Evolutionary conservation across 1,284 basidiomycete genomes (phyloP).

Genomic region (Malassezia yamatoensis): DNA sequence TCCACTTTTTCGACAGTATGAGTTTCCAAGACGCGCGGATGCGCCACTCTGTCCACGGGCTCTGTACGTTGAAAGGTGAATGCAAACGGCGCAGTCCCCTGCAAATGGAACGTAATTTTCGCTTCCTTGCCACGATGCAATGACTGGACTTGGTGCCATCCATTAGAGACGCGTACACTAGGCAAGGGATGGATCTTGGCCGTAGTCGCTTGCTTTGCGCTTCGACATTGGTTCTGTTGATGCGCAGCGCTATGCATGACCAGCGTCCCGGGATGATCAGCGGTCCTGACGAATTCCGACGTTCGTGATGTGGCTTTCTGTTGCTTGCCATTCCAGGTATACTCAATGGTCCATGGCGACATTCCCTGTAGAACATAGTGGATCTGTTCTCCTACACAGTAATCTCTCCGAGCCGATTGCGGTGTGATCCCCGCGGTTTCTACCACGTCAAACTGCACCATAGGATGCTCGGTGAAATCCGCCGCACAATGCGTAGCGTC

Average conservation of each 20-base stretch:
- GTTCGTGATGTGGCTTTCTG: constrained; percentile 65
- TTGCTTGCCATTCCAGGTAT: constrained; percentile 67
- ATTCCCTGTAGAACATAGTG: constrained; percentile 89
- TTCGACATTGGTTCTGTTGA: constrained; percentile 50
- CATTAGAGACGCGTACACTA: constrained; percentile 73
- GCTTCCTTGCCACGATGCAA: constrained; percentile 76
- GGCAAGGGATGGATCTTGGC: constrained; percentile 76
- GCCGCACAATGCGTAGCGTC: constrained; percentile 36
- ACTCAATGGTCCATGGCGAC: constrained; percentile 89
- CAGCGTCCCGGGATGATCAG: constrained; percentile 71
- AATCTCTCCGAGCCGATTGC: constrained; percentile 65
- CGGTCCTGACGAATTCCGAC: constrained; percentile 71
- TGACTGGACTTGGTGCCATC: constrained; percentile 67
- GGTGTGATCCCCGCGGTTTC: constrained; percentile 87
- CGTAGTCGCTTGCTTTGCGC: constrained; percentile 55
- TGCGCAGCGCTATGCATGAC: constrained; percentile 75
- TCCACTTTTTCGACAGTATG: constrained; percentile 46
- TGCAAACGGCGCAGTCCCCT: constrained; percentile 84
- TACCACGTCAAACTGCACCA: constrained; percentile 60
- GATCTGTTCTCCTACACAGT: constrained; percentile 79
- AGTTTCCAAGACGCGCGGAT: constrained; percentile 39
- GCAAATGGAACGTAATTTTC: constrained; percentile 76
- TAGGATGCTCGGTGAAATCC: constrained; percentile 6
- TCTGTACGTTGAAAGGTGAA: constrained; percentile 55
- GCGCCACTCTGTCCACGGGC: constrained; percentile 38